Conservation (phyloP, 1,284 basidiomycete species). For the Ganoderma lingzhi region DNA sequence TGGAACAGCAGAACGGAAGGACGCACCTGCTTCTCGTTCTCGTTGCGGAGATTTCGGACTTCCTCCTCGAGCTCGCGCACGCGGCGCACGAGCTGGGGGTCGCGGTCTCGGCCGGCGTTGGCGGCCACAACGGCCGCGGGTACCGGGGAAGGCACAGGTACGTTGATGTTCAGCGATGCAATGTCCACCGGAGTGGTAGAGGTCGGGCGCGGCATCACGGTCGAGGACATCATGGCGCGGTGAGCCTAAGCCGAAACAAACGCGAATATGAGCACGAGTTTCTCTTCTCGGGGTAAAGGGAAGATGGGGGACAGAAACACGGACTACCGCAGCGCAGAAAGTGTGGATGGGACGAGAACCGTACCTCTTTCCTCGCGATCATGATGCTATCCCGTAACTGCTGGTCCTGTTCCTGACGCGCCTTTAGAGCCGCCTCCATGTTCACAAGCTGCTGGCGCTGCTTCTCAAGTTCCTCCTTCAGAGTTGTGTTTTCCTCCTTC, state of each 20-base stretch:
- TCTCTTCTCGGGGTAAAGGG: constrained; percentile 14
- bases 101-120: constrained; percentile 59
- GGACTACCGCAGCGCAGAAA: background rate
- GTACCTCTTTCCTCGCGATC: constrained; percentile 79
- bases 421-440: constrained; percentile 66
- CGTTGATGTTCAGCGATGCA: constrained; percentile 60
- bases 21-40: constrained; percentile 85
- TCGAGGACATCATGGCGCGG: constrained; percentile 75
- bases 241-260: constrained; percentile 61
- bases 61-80: constrained; percentile 86
- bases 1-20: background rate
- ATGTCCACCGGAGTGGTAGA: constrained; percentile 53
- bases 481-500: constrained; percentile 68
- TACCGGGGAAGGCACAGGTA: constrained; percentile 57
- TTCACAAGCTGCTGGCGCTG: constrained; percentile 64
- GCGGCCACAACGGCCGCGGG: constrained; percentile 61
- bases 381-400: constrained; percentile 81
- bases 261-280: constrained; percentile 13
- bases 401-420: constrained; percentile 79
- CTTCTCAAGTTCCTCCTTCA: constrained; percentile 66
- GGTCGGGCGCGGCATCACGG: constrained; percentile 54
- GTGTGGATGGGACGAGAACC: background rate
- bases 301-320: background rate
- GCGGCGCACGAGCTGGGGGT: constrained; percentile 71
- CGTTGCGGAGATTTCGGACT: constrained; percentile 63